A percentile compares a stretch with the other conserved stretches of the same genome.
phyloP scores from a whole-genome alignment of 2,329 filamentous ascomycete genomes.

The Colletotrichum sp. region DNA sequence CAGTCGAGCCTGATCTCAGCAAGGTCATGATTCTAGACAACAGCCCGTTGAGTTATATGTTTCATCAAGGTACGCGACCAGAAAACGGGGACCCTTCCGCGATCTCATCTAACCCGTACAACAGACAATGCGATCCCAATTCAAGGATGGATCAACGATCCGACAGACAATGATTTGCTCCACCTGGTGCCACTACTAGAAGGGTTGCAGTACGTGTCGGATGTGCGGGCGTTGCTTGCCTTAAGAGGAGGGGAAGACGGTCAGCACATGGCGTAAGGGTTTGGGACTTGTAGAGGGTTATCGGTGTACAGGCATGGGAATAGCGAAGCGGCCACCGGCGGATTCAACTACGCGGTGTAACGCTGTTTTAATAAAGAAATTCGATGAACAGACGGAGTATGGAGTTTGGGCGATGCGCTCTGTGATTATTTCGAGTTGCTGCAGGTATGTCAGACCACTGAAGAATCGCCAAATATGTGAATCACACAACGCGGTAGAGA shows the following conservation, averaged over 20 bases:
- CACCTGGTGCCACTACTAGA: conserved; percentile 92
- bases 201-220: conserved; percentile 94
- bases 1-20: conserved; percentile 94
- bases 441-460: no score
- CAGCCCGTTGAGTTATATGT: conserved; percentile 96
- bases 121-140: conserved; percentile 98
- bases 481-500: not conserved
- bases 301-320: conserved; percentile 16
- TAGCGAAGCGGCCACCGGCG: conserved; percentile 6
- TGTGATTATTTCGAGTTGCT: not conserved
- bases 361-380: conserved; percentile 18
- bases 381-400: not conserved
- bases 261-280: conserved; percentile 55
- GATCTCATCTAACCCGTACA: not conserved
- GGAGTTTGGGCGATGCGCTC: not conserved
- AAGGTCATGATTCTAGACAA: conserved; percentile 99
- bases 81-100: not conserved
- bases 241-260: conserved; percentile 85
- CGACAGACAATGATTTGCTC: conserved; percentile 93
- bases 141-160: conserved; percentile 98
- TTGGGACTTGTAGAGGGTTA: conserved; percentile 7
- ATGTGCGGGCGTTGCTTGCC: conserved; percentile 89
- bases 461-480: no score
- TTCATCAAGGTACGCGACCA: conserved; percentile 82
- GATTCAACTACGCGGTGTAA: conserved; percentile 13